Evolutionary conservation across 805 yeast species (phyloP).

Genomic region (Lachancea meyersii): DNA sequence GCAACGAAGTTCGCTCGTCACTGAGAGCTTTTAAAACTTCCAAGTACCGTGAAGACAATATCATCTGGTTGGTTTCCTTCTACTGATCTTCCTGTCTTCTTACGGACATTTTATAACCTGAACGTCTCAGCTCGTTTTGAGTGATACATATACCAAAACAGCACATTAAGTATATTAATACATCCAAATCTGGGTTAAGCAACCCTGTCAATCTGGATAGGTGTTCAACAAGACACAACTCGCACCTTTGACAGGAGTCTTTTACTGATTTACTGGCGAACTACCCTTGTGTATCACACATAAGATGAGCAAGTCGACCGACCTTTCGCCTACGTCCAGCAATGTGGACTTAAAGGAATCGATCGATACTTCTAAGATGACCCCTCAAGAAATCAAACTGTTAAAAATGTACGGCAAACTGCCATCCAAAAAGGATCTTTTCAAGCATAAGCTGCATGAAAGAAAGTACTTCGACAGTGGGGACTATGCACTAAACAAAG

Average conservation of each 20-base stretch:
- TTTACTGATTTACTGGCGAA: too few relatives aligned
- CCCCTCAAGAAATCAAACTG: conserved; percentile 75
- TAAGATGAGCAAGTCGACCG: conserved; percentile 7
- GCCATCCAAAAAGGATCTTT: conserved; percentile 72
- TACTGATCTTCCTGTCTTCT: too few relatives aligned
- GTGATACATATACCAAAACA: too few relatives aligned
- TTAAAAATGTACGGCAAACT: conserved; percentile 78
- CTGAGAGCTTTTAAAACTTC: too few relatives aligned
- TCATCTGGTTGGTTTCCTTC: too few relatives aligned
- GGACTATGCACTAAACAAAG: conserved; percentile 81
- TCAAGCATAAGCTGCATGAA: conserved; percentile 72
- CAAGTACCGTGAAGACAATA: too few relatives aligned
- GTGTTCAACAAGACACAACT: background rate
- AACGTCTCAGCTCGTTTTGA: too few relatives aligned
- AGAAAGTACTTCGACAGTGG: conserved; percentile 92
- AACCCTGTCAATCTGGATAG: background rate
- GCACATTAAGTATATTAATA: too few relatives aligned
- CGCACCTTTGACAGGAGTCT: background rate
- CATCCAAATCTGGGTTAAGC: background rate
- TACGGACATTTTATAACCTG: too few relatives aligned
- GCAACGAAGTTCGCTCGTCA: too few relatives aligned
- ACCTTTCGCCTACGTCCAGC: conserved; percentile 9
- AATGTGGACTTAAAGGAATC: conserved; percentile 8
- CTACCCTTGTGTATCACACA: too few relatives aligned
- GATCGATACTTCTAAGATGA: conserved; percentile 48